Evolutionary conservation across 139 green algal species (phyloP), one percentile per base, ranked within the genome.

Genomic region (Chlorella ohadii): DNA sequence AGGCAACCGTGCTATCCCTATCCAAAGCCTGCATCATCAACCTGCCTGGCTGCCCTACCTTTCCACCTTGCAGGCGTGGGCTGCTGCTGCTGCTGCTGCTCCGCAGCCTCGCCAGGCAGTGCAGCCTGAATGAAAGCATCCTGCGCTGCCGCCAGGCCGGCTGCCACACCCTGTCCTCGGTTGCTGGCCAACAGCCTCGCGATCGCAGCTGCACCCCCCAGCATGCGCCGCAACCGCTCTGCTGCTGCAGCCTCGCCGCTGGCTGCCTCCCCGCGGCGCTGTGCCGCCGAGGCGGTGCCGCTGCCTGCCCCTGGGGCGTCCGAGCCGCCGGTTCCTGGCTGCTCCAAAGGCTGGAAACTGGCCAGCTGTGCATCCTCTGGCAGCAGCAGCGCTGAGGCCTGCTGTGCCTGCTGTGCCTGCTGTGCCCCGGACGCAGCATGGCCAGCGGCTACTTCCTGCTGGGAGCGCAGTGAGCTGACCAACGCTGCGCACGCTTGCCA

Each of bases 321-420:
- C 44, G 9, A 6, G 57, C 57, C n/a, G 51, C 31, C 23, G 51
- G 28, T 6, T 12, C 4, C 39, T 17, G 13, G 36, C 6, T 0
- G 23, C 0, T n/a, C 16, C 34, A 82, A 27, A 5, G 57, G 77
- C 33, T 7, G 16, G 20, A 82, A 82, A 11, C 77, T 61, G 1
- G 59, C 38, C 59, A 82, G 77, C 59, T 72, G 77, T 3, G 4
- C 15, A 19, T 82, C 77, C 28, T 82, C 77, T 5, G 59, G 36
- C 13, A 82, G 77, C 38, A 17, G n/a, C n/a, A n/a, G 27, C 4
- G 16, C 51, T 23, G 73, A 31, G 12, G n/a, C n/a, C 23, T 39
- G 36, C 20, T 55, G 67, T 17, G 36, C 67, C 67, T 22, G 67
- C 67, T 56, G 67, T 12, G 36, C 36, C 67, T 51, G 44, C 71